These are phyloP conservation scores for Tritrichomonas musculus DNA, from an alignment of 208 protist genomes.

Conservation along the genomic window DNA sequence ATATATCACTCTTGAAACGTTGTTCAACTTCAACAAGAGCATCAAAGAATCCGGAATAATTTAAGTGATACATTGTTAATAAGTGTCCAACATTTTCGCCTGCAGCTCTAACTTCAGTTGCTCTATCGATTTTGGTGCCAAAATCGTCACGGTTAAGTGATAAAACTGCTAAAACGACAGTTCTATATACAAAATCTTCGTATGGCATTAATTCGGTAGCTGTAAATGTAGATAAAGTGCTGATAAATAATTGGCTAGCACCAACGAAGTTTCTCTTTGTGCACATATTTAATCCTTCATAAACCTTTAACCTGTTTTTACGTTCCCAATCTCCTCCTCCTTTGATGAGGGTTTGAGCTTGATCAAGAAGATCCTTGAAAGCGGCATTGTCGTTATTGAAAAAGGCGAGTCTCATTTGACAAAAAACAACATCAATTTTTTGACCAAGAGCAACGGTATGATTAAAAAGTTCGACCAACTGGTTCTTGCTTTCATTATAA, in stretches of 20 bases:
- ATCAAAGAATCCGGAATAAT: constrained; percentile 1
- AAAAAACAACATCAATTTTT: constrained; percentile 32
- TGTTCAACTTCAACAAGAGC: background rate
- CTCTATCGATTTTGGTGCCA: background rate
- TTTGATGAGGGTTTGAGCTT: constrained; percentile 10
- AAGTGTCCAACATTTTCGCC: background rate
- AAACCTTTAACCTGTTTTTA: constrained; percentile 16
- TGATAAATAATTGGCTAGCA: background rate
- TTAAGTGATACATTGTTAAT: background rate
- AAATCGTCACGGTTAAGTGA: background rate
- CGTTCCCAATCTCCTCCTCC: constrained; percentile 26
- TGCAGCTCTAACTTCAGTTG: background rate
- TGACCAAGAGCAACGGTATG: constrained; percentile 13
- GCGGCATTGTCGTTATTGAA: background rate
- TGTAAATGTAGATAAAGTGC: constrained; percentile 16
- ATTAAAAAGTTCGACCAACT: background rate
- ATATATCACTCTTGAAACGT: background rate
- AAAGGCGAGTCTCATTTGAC: background rate
- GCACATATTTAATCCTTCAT: background rate
- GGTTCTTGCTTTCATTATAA: background rate
- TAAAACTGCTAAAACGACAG: background rate
- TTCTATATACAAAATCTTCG: constrained; percentile 10
- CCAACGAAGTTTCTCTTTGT: background rate
- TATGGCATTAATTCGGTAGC: constrained; percentile 7
- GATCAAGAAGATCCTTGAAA: constrained; percentile 20